Conservation (phyloP, 164 flowering plant species). For the Houttuynia cordata region DNA sequence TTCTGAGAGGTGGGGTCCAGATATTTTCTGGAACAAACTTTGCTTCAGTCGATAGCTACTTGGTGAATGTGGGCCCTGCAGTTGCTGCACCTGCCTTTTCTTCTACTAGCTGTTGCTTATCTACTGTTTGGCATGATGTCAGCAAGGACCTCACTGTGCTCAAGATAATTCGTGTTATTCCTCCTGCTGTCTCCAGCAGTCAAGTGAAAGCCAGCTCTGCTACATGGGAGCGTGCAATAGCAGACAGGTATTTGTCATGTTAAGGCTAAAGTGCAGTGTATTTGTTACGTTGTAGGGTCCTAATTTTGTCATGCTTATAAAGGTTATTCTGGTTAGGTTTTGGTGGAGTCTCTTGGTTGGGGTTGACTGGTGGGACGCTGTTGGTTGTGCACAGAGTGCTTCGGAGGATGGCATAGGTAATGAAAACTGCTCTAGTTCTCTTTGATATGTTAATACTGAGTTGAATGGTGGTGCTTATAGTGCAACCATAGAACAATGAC, state of each 20-base stretch:
- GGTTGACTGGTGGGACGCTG: slow-evolving; percentile 99
- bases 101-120: slow-evolving; percentile 94
- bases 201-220: slow-evolving; percentile 66
- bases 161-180: slow-evolving; percentile 91
- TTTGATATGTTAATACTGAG: background rate
- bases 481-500: no score
- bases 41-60: slow-evolving; percentile 76
- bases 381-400: slow-evolving; percentile 98
- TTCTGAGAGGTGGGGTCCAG: slow-evolving; percentile 85
- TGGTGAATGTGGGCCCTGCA: slow-evolving; percentile 78
- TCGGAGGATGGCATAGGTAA: slow-evolving; percentile 98
- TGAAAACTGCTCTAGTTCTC: background rate
- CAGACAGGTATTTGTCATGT: slow-evolving; percentile 60
- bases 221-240: slow-evolving; percentile 95
- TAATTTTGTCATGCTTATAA: background rate
- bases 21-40: slow-evolving; percentile 88
- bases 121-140: slow-evolving; percentile 93
- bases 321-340: slow-evolving; percentile 40
- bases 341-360: slow-evolving; percentile 99
- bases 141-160: slow-evolving; percentile 58
- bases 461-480: background rate
- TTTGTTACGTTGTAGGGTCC: background rate
- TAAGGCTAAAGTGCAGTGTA: background rate
- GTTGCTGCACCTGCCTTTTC: slow-evolving; percentile 99
- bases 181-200: slow-evolving; percentile 64